Conservation (phyloP, 306 rosid genomes). For the Acmispon strigosus region DNA sequence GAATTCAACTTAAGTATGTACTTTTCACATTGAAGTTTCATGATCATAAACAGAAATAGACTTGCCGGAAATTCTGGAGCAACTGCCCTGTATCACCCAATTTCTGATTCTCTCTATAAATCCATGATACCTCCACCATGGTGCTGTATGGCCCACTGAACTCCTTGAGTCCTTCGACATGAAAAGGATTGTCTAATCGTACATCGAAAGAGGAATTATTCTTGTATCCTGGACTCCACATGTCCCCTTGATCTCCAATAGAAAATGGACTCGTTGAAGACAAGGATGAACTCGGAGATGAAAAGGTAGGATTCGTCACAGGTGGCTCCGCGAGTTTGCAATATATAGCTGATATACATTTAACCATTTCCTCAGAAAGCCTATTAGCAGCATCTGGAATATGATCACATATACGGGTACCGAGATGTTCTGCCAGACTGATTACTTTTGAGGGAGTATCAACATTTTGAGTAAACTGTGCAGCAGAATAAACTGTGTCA, state of each 20-base stretch:
- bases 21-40: neutral
- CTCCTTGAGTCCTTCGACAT: slow-evolving; percentile 76
- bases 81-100: slow-evolving; percentile 57
- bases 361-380: slow-evolving; percentile 88
- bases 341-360: slow-evolving; percentile 75
- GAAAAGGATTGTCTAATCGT: slow-evolving; percentile 77
- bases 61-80: slow-evolving; percentile 77
- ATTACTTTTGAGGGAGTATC: slow-evolving; percentile 53
- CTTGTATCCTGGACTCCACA: slow-evolving; percentile 72
- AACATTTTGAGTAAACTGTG: slow-evolving; percentile 51
- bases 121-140: slow-evolving; percentile 92
- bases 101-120: slow-evolving; percentile 61
- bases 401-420: slow-evolving; percentile 64
- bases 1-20: neutral
- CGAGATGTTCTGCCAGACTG: slow-evolving; percentile 88
- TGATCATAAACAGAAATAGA: neutral
- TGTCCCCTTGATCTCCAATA: slow-evolving; percentile 57
- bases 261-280: slow-evolving; percentile 71
- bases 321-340: slow-evolving; percentile 82
- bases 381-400: slow-evolving; percentile 67
- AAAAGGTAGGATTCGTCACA: slow-evolving; percentile 46
- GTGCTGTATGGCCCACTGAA: slow-evolving; percentile 88
- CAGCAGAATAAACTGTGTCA: slow-evolving; percentile 24
- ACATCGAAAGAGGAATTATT: slow-evolving; percentile 62
- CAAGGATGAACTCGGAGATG: slow-evolving; percentile 75